Evolutionary conservation across 192 early-diverging fungal genomes (phyloP).

Genomic region (Helicostylum pulchrum): DNA sequence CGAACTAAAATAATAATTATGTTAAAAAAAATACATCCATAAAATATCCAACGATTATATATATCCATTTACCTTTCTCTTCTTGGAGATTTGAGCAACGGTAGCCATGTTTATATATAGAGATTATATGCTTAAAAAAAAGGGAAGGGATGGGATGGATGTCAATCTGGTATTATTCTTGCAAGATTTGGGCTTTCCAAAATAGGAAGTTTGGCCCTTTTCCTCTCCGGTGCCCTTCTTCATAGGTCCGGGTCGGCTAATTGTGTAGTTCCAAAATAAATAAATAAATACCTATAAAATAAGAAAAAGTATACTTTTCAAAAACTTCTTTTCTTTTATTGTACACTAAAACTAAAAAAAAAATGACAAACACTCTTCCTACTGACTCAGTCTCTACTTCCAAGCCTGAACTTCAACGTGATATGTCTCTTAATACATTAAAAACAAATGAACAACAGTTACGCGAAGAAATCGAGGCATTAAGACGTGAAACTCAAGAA

Average conservation of each 20-base stretch:
- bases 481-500: constrained; percentile 28
- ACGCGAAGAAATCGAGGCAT: constrained; percentile 27
- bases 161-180: neutral
- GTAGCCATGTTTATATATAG: constrained; percentile 17
- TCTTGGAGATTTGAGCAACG: constrained; percentile 15
- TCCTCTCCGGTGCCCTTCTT: too few relatives aligned
- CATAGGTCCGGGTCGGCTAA: too few relatives aligned
- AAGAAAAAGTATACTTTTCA: too few relatives aligned
- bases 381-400: constrained; percentile 17
- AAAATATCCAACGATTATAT: neutral
- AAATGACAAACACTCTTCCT: constrained; percentile 12
- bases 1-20: neutral
- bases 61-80: constrained; percentile 15
- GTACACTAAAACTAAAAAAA: too few relatives aligned
- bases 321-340: too few relatives aligned
- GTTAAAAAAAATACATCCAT: neutral
- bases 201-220: too few relatives aligned
- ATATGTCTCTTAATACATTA: constrained; percentile 12
- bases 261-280: too few relatives aligned
- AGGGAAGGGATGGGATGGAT: neutral
- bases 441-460: constrained; percentile 31
- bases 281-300: too few relatives aligned
- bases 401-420: constrained; percentile 10
- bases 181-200: too few relatives aligned
- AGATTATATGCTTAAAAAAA: constrained; percentile 12